phyloP scores from a whole-genome alignment of 2,329 filamentous ascomycete species.

The Samsoniella hepiali region DNA sequence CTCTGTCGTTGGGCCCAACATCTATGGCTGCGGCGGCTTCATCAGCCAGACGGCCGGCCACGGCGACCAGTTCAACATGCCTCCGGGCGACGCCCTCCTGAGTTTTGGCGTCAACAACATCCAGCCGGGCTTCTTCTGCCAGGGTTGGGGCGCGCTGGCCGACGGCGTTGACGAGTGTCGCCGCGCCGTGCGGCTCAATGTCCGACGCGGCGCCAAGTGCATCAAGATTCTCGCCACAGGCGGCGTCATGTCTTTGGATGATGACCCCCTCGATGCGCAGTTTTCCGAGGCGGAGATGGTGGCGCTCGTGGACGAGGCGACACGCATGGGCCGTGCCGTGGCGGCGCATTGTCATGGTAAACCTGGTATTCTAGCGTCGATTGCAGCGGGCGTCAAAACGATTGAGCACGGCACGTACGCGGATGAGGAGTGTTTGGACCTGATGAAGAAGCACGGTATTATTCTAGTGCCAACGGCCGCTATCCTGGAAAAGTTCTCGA shows the following conservation, averaged over 20 bases:
- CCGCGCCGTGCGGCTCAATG: slow-evolving; percentile 37
- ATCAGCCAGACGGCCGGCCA: slow-evolving; percentile 49
- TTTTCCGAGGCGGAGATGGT: slow-evolving; percentile 39
- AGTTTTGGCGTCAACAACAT: slow-evolving; percentile 32
- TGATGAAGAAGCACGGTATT: slow-evolving; percentile 36
- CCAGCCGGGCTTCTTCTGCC: slow-evolving; percentile 30
- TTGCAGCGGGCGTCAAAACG: slow-evolving; percentile 36
- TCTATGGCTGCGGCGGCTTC: slow-evolving; percentile 44
- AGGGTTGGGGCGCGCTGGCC: slow-evolving; percentile 28
- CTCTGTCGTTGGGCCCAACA: slow-evolving; percentile 43
- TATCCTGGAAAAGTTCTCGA: slow-evolving; percentile 32
- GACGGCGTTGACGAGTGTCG: slow-evolving; percentile 41
- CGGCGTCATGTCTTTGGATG: slow-evolving; percentile 38
- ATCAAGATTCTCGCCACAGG: slow-evolving; percentile 41
- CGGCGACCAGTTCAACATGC: slow-evolving; percentile 37
- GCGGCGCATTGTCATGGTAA: slow-evolving; percentile 41
- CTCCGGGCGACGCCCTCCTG: slow-evolving; percentile 34
- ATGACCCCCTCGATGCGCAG: slow-evolving; percentile 37
- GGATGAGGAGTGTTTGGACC: slow-evolving; percentile 38
- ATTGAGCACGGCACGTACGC: slow-evolving; percentile 41
- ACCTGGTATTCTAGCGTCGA: slow-evolving; percentile 37
- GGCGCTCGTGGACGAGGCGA: slow-evolving; percentile 37
- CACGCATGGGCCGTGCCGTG: slow-evolving; percentile 34
- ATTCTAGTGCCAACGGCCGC: slow-evolving; percentile 39
- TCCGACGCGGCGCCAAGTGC: slow-evolving; percentile 34